Evolutionary conservation across 2,329 filamentous ascomycete genomes (phyloP), one percentile per base, ranked within the genome.

Genomic region (Pyrenophora seminiperda): DNA sequence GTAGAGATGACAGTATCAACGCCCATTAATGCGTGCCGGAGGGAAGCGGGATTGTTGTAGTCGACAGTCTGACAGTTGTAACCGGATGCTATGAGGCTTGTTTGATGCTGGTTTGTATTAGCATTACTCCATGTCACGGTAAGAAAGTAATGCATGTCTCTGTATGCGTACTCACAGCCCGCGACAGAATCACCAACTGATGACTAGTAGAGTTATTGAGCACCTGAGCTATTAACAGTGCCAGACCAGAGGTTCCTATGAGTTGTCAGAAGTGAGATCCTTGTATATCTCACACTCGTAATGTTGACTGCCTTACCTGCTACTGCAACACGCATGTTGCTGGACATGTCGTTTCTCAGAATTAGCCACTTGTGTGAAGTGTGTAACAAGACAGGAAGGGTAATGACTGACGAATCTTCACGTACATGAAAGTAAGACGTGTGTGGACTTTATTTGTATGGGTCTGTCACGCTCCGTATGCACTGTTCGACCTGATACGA

Each of bases 1-100:
- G 88, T 91, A 1, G 88, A 91, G 47, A 91, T 88, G 61, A 91
- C 82, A 9, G 89, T 81, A 69, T 91, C 86, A 33, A 90, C 81
- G 7, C 89, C 89, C 49, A 81, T 81, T n/a, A 92, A 80, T 7
- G 83, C 81, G 67, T 85, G 90, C 11, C 77, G 77, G 19, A 92
- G 78, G 33, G 79, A 79, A 1, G 79, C 75, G 24, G 79, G 70
- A 54, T 84, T 76, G 55, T 78, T 72, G 68, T 90, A 91, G 74
- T 90, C 79, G n/a, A 90, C 85, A 32, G 83, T 76, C 47, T 84
- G 77, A 38, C 90, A 83, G 69, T 90, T 87, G 59, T 87, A 86
- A 37, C 80, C 82, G 50, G 80, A 77, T 10, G 75, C 67, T 37
- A 77, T 76, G 47, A 86, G 79, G 52, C 81, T 78, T 30, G 81